Evolutionary conservation across 2,329 filamentous ascomycete genomes (phyloP), one percentile per base, ranked within the genome.

Genomic region (Cladosporium sp.): DNA sequence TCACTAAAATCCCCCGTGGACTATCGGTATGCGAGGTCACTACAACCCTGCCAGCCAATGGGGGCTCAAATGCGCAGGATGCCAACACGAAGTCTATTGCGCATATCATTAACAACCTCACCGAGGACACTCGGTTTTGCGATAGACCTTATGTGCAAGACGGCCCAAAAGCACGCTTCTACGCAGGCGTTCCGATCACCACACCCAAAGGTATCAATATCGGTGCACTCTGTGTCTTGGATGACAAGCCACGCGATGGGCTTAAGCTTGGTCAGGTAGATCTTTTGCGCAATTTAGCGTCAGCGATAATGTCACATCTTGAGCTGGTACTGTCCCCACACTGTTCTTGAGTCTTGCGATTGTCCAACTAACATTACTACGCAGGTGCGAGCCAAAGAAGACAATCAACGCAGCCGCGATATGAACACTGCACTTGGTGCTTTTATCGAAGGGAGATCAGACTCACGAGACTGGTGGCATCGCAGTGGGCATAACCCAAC

Each of bases 231-330:
- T 77, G 78, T 47, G 75, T 85, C 2, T 68, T 83, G 3, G 82
- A 85, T 56, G 75, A 79, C 38, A 70, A 73, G 17, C 75, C 79
- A 0, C 76, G 80, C 12, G 59, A 76, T 37, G 77, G 75, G 0
- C 59, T 86, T 15, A 68, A 67, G 9, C 59, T 69, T 0, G 70
- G 71, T 7, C 76, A 82, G 43, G 54, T 77, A 2, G 69, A 73
- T 18, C 84, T 82, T 44, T 68, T 87, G 62, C 73, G 75, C 22
- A 79, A 80, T 41, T 73, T 85, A 65, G 71, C 76, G 0, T 68
- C 69, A 9, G 78, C 82, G 2, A 72, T 83, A 8, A 83, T 84
- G 70, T 76, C 82, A 18, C 82, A 86, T 54, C 64, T 87, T 7
- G 80, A 83, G 65, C 76, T 73, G 69, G 77, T 47, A 39, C 30